Base-by-base conservation (phyloP, 352 stramenopile species). In the Phytophthora vignae region DNA sequence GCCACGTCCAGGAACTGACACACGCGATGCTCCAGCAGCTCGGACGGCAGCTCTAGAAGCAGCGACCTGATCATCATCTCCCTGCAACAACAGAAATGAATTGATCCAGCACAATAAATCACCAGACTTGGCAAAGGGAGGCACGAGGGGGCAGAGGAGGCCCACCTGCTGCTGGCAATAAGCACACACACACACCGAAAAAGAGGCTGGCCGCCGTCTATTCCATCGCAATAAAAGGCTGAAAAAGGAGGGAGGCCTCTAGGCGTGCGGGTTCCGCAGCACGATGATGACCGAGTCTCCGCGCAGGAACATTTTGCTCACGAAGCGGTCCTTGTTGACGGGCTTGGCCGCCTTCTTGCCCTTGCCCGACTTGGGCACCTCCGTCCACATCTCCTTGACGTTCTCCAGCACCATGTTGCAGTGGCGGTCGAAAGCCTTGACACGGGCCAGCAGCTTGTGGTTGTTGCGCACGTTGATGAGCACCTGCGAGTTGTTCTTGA, bases 341-440 rank as follows among this genome's bases (percentile, higher is more conserved):
- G 95, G 88, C 74, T 98, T 98, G 62, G 94, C 96, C 55, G 95
- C 91, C 72, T 98, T 99, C 76, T 98, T 98, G 56, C 93, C 93
- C 82, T 99, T 99, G 49, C 97, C 97, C 36, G 94, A 97, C 85
- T 99, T 99, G 69, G 97, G 97, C 62, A 92, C 88, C 89, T 99
- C 98, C 19, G 97, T 99, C 98, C 98, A 99, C 95, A 99, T 99
- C 88, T 99, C 98, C 83, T 99, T 99, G 44, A 99, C 98, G 78
- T 99, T 99, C 85, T 99, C 98, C 53, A 99, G 85, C 62, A 99
- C 91, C 98, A 99, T 99, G 91, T 99, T 99, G 90, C 98, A 99
- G 79, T 99, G 98, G 67, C 98, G 90, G 83, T 99, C 98, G 82
- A 99, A 99, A 27, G 98, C 98, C 81, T 99, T 99, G 31, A 99